Base-by-base conservation (phyloP, 352 stramenopile genomes). In the Pythium vanterpoolii region DNA sequence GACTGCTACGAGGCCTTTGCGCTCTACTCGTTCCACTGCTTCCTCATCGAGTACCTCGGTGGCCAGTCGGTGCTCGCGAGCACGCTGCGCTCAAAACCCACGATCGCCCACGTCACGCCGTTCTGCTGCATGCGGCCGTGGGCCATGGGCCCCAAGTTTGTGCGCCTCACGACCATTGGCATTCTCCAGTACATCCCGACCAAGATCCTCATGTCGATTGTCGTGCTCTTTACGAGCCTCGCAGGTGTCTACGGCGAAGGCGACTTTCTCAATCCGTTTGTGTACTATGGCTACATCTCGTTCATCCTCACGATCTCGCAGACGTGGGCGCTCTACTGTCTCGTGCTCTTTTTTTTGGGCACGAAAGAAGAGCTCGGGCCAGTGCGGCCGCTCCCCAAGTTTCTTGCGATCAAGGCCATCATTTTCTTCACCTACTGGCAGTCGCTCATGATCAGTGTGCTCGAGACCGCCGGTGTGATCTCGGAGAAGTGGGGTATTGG, bases 371-470 rank as follows among this genome's bases (percentile, higher is more conserved):
- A 97, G 56, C 72, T 98, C 48, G 73, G 76, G 28, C 90, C 93
- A 23, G 90, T 97, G 52, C 74, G 89, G 14, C 92, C 92, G 38
- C 79, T 96, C 60, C 84, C 82, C n/a, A 98, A 98, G 68, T 98
- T 98, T 66, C 59, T 98, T 33, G 86, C 84, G 5, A 97, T 98
- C 66, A 98, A 98, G 62, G 86, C 83, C 5, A 95, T 98, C 54
- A 96, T 98, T 36, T 98, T 98, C 72, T 97, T 98, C 60, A 97
- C 89, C 24, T 98, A 95, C 73, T 98, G 93, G 93, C 93, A 98
- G 77, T 92, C 79, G 27, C 71, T 98, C 44, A 74, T 96, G 66
- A 96, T 98, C 70, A 90, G 79, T 43, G 72, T 93, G 51, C 65
- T 97, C 45, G 87, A 96, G 61, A 89, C 87, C 44, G 64, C 95